Evolutionary conservation across 805 yeast species (phyloP).

Genomic region (Priceomyces medius): DNA sequence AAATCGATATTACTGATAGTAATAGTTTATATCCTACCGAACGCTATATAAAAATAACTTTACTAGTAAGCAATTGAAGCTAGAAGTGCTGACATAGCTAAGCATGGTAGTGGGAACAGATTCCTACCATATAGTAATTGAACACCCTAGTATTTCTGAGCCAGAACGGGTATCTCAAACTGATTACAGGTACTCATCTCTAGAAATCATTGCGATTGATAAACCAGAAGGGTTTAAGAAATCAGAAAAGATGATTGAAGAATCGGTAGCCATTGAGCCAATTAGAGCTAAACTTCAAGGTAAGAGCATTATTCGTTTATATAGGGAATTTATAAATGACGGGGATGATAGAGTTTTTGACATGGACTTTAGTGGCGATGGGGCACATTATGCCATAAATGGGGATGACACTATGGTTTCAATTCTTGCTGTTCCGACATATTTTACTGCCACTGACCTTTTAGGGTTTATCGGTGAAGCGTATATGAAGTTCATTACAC

Average conservation of each 20-base stretch:
- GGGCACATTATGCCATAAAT: conserved; percentile 12
- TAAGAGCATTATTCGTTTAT: conserved; percentile 69
- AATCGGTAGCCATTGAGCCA: conserved; percentile 37
- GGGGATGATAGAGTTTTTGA: not conserved
- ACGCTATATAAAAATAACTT: too few species aligned
- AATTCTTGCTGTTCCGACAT: conserved; percentile 82
- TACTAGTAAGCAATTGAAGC: too few species aligned
- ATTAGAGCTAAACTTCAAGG: conserved; percentile 66
- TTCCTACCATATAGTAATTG: conserved; percentile 36
- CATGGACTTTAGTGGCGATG: conserved; percentile 4
- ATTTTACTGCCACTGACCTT: conserved; percentile 81
- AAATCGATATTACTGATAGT: too few species aligned
- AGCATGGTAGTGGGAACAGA: conserved; percentile 44
- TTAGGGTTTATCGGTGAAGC: conserved; percentile 76
- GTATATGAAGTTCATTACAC: conserved; percentile 55
- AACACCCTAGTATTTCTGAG: conserved; percentile 10
- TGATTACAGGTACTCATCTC: conserved; percentile 34
- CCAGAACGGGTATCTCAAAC: not conserved
- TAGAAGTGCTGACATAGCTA: too few species aligned
- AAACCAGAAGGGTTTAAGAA: conserved; percentile 10
- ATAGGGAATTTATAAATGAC: conserved; percentile 46
- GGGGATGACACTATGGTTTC: conserved; percentile 71
- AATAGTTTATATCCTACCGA: too few species aligned
- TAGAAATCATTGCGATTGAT: conserved; percentile 29
- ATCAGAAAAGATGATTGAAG: conserved; percentile 15